phyloP scores from a whole-genome alignment of 2,329 filamentous ascomycete species.

The Colletotrichum nymphaeae region DNA sequence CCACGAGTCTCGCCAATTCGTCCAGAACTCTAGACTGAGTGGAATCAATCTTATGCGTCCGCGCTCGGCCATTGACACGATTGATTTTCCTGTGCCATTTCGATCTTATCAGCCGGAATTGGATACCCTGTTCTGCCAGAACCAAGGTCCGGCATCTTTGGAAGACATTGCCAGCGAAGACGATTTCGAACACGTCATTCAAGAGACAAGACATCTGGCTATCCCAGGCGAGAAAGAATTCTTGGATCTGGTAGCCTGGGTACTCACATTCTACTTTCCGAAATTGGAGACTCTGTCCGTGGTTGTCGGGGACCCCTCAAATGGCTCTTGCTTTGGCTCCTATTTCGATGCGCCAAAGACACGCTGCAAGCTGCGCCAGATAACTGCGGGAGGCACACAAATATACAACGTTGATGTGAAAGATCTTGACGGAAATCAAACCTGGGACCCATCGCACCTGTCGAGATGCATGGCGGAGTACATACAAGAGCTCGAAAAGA shows the following conservation, averaged over 20 bases:
- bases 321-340: background rate
- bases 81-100: background rate
- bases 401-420: background rate
- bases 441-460: background rate
- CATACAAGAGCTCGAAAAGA: background rate
- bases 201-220: slow-evolving; percentile 3
- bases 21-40: background rate
- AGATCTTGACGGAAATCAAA: background rate
- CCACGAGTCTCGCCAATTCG: slow-evolving; percentile 7
- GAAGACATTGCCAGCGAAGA: slow-evolving; percentile 1
- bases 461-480: background rate
- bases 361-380: slow-evolving; percentile 3
- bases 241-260: slow-evolving; percentile 1
- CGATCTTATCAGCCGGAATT: background rate
- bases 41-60: background rate
- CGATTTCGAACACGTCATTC: background rate
- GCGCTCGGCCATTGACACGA: background rate
- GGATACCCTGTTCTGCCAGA: slow-evolving; percentile 5
- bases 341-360: slow-evolving; percentile 4
- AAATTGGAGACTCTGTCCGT: slow-evolving; percentile 8
- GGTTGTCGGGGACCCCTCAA: background rate
- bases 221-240: background rate
- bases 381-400: background rate
- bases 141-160: background rate
- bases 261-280: slow-evolving; percentile 4